Evolutionary conservation across 306 rosid genomes (phyloP), one percentile per base, ranked within the genome.

Genomic region (Quercus suber): DNA sequence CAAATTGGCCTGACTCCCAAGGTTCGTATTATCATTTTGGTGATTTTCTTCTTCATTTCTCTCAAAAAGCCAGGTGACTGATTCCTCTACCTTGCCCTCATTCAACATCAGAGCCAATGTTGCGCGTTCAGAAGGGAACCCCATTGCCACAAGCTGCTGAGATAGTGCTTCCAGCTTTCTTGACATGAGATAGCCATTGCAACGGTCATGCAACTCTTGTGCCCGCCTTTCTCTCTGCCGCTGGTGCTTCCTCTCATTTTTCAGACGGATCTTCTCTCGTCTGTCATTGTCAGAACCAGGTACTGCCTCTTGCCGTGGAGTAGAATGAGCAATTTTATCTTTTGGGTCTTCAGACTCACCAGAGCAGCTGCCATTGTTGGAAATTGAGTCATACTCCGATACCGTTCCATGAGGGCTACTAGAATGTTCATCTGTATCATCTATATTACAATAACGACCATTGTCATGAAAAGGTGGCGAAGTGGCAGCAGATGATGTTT

Each of bases 171-270:
- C 98, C 18, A 93, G 90, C 83, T 89, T 93, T 83, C 90, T 87
- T 64, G 97, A 88, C 97, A 93, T 83, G n/a, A 93, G 86, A 83
- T 89, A 93, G 9, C 87, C 87, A 59, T 69, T 74, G 73, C 97
- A 93, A n/a, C 89, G 86, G 8, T 93, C 98, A 13, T 87, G 94
- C 86, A 93, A 84, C 82, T 93, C 98, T 63, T 85, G 98, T 67
- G 98, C 93, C 64, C 97, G 85, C 86, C 88, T 89, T 85, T 93
- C 98, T 82, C 82, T 93, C 83, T 93, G 98, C 58, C 97, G 90
- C 81, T 93, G 98, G 76, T 93, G 98, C 84, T 93, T 93, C 80
- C 88, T 91, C 86, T 93, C 98, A 53, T 93, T 93, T 85, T 93
- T 93, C 83, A 80, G 87, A 11, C 98, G 98, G 65, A 83, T 86